Conservation (phyloP, 2,329 filamentous ascomycete genomes). For the Alternaria sp. region DNA sequence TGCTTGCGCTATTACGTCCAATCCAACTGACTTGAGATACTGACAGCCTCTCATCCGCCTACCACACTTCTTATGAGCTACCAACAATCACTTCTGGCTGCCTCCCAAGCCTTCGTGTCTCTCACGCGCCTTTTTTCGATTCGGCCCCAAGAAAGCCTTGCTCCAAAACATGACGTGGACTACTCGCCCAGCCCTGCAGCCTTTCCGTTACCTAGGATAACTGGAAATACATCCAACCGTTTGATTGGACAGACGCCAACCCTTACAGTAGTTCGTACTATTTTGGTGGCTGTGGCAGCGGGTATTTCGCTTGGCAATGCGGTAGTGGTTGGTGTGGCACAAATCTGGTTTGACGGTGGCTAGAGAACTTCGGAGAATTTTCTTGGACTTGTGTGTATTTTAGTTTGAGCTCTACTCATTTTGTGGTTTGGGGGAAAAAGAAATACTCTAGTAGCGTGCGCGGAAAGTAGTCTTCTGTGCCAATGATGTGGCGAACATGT, state of each 20-base stretch:
- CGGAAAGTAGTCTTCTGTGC: not conserved
- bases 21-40: not conserved
- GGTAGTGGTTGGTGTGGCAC: not conserved
- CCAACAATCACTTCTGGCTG: too few relatives aligned
- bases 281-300: slow-evolving; percentile 23
- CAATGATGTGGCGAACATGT: not conserved
- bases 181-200: not conserved
- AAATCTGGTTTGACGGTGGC: slow-evolving; percentile 5
- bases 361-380: not conserved
- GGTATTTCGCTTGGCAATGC: slow-evolving; percentile 30
- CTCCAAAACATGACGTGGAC: slow-evolving; percentile 2
- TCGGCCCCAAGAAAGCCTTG: not conserved
- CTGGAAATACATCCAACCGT: not conserved
- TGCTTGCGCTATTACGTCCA: not conserved
- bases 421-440: not conserved
- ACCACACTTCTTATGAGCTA: not conserved
- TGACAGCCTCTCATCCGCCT: not conserved
- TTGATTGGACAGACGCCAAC: not conserved
- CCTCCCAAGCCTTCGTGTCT: not conserved
- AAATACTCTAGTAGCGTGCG: not conserved
- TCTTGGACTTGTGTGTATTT: not conserved
- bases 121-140: not conserved
- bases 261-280: slow-evolving; percentile 14
- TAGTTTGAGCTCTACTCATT: not conserved
- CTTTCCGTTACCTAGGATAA: not conserved